Conservation (phyloP, 208 protist species). For the Crithidia bombi region DNA sequence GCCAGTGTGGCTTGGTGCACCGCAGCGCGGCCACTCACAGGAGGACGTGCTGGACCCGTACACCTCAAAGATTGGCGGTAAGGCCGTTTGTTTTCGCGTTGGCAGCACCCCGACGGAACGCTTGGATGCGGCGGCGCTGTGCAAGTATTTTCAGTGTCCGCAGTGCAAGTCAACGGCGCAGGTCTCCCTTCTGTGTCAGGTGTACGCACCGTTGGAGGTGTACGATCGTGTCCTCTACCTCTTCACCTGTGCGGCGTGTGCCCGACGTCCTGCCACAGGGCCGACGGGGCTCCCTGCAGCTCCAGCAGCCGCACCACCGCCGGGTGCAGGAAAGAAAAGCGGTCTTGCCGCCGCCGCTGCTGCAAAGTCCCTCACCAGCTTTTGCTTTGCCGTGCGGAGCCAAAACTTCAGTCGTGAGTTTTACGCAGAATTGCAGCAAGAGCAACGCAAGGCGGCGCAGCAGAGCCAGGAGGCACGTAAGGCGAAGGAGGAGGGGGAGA, state of each 20-base stretch:
- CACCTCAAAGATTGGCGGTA: slow-evolving; percentile 78
- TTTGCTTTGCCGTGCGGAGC: slow-evolving; percentile 78
- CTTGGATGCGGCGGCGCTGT: slow-evolving; percentile 8
- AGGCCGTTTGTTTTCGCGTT: slow-evolving; percentile 59
- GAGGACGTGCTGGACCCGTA: slow-evolving; percentile 60
- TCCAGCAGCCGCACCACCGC: neutral
- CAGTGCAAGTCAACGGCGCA: slow-evolving; percentile 59
- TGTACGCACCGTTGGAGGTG: slow-evolving; percentile 78
- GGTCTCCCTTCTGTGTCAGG: slow-evolving; percentile 72
- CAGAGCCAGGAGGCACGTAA: slow-evolving; percentile 12
- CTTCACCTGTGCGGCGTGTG: slow-evolving; percentile 67
- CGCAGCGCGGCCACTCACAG: slow-evolving; percentile 27
- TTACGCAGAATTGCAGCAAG: slow-evolving; percentile 32
- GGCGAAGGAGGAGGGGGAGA: slow-evolving; percentile 20
- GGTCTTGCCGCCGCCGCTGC: slow-evolving; percentile 17
- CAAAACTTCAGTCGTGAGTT: slow-evolving; percentile 84
- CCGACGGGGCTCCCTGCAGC: neutral
- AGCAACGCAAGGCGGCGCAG: slow-evolving; percentile 18
- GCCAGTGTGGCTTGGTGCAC: slow-evolving; percentile 68
- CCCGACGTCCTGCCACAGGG: slow-evolving; percentile 1
- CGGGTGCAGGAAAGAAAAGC: slow-evolving; percentile 28
- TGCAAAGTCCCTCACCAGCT: slow-evolving; percentile 39
- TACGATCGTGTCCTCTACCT: slow-evolving; percentile 89
- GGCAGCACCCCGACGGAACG: slow-evolving; percentile 16
- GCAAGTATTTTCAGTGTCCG: slow-evolving; percentile 72